Base-by-base conservation (phyloP, 139 green algal genomes). In the Coccomyxa sp. region DNA sequence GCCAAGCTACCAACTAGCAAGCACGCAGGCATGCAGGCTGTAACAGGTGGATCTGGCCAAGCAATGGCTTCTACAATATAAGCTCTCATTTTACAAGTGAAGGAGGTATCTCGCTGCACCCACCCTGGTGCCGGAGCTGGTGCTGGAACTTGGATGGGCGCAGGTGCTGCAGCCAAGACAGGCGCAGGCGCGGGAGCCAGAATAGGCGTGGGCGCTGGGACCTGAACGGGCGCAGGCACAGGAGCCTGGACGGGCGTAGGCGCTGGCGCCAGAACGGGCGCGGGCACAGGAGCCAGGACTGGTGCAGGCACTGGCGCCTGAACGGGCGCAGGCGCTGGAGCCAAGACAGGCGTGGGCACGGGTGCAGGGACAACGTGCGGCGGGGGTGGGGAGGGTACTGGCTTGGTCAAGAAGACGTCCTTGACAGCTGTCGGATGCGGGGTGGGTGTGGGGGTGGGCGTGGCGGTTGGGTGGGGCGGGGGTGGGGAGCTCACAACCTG, bases 351-450 rank as follows among this genome's bases (percentile, higher is more conserved):
- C n/a, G n/a, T n/a, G n/a, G n/a, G 7, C 54, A 29, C 50, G 34
- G 35, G 34, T 79, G 34, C 41, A 34, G n/a, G n/a, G 31, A 40
- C 41, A 40, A 44, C 41, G 39, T 33, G 73, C 40, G 38, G 73
- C 18, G 40, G 73, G 68, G 39, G 27, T 31, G 34, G n/a, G n/a
- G n/a, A n/a, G n/a, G n/a, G n/a, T n/a, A n/a, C n/a, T n/a, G n/a
- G n/a, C n/a, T n/a, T n/a, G n/a, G 50, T 64, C 50, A 64, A 64
- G 50, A 64, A 64, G 50, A 64, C 50, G 27, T 64, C 50, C 50
- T 64, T 64, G 50, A 64, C 50, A 64, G 50, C 50, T 18, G 50
- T 22, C 27, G 50, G 50, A n/a, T n/a, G n/a, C 50, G 27, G 18
- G 22, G 73, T 39, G 8, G 27, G 73, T 38, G 39, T 64, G 27